Percentiles rank a stretch among this genome's conserved stretches.
These are phyloP conservation scores for Botrytis squamosa DNA, from an alignment of 2,329 filamentous ascomycete species.

Conservation along the genomic window DNA sequence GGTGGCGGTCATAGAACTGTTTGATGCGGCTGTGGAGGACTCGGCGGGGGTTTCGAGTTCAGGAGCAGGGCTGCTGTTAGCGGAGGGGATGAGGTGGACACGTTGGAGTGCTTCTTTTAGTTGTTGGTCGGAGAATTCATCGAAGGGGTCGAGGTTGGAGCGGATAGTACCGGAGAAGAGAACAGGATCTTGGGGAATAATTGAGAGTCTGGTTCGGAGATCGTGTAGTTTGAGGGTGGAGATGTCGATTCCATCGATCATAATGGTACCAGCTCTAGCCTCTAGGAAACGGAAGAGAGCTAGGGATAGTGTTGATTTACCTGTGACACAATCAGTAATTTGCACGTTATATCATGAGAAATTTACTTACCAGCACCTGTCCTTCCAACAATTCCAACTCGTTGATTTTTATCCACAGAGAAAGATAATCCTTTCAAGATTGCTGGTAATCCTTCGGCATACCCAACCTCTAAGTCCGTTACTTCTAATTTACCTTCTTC, in stretches of 20 bases:
- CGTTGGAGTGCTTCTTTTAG: slow-evolving; percentile 80
- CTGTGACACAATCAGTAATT: slow-evolving; percentile 25
- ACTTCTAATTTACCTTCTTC: slow-evolving; percentile 69
- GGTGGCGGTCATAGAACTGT: not conserved
- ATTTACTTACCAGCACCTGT: slow-evolving; percentile 34
- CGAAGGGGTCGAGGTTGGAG: slow-evolving; percentile 87
- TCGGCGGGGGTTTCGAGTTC: slow-evolving; percentile 10
- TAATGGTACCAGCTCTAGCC: slow-evolving; percentile 43
- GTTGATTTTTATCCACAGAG: slow-evolving; percentile 59
- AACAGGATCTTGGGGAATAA: slow-evolving; percentile 62
- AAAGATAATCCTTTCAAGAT: slow-evolving; percentile 69
- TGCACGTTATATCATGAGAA: slow-evolving; percentile 13
- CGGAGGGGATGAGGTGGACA: slow-evolving; percentile 71
- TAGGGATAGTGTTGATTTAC: slow-evolving; percentile 34
- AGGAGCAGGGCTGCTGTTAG: not conserved
- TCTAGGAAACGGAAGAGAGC: slow-evolving; percentile 33
- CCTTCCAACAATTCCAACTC: slow-evolving; percentile 35
- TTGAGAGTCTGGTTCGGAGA: slow-evolving; percentile 35
- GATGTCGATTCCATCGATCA: slow-evolving; percentile 37
- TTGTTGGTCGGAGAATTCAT: slow-evolving; percentile 78
- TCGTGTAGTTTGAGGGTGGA: slow-evolving; percentile 37
- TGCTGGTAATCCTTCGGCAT: slow-evolving; percentile 66
- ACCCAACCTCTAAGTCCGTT: slow-evolving; percentile 68
- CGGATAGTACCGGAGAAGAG: slow-evolving; percentile 84
- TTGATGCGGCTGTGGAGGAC: slow-evolving; percentile 17